Base-by-base conservation (phyloP, 345 rosid genomes). In the Crucihimalaya himalaica region DNA sequence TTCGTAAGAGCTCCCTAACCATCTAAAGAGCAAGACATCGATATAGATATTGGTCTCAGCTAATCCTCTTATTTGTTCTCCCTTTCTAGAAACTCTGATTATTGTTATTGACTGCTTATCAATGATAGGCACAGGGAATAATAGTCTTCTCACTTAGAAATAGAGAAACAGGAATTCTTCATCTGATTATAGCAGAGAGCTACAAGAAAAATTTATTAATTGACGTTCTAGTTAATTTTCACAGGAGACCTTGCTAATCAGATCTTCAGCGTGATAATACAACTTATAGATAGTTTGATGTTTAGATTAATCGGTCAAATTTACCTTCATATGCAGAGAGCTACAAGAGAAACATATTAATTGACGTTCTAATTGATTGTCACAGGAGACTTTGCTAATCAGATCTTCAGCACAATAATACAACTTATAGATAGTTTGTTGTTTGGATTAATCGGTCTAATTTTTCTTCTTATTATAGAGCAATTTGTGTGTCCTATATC, bases 1-100 rank as follows among this genome's bases (percentile, higher is more conserved):
- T 58, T 64, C 71, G 19, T 45, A 6, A 63, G 71, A 45, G 50
- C 65, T 53, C 51, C 25, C 8, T 69, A 21, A 8, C 32, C 40
- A 23, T 75, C 45, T 47, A 35, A 14, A 39, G 15, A 70, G 46
- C 52, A 54, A 63, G 28, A 54, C 46, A 55, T 63, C 12, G 16
- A 21, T 51, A n/a, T 47, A 50, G 21, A 29, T 34, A 39, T 43
- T 29, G 25, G 60, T 39, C 37, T 66, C 62, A 4, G 62, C 29
- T 40, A n/a, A 32, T 21, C 37, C 47, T 63, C 70, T 20, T 19
- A n/a, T 52, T 50, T 40, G 34, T 40, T 50, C 8, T 28, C 16
- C 54, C 10, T 50, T 25, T 29, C 45, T 19, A 2, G 45, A 40
- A 40, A 40, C 25, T 52, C 32, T 19, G 1, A 14, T 19, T 52